Evolutionary conservation across 345 rosid species (phyloP).

Genomic region (Hypericum androsaemum): DNA sequence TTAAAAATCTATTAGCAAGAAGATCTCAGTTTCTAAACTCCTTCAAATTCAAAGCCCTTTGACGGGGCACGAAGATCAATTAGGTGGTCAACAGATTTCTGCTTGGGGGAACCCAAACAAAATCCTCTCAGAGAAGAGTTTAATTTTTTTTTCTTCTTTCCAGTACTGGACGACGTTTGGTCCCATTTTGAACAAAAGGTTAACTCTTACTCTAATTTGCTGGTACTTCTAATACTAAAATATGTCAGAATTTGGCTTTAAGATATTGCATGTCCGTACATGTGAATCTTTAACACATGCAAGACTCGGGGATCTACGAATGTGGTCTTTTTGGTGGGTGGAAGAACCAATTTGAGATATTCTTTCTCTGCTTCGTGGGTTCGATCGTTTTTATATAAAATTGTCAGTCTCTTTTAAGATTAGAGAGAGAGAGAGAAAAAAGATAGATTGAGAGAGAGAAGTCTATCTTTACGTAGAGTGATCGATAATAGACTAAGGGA

Average conservation of each 20-base stretch:
- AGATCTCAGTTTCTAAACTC: too few species aligned
- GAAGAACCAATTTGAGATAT: slow-evolving; percentile 14
- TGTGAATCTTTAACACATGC: slow-evolving; percentile 46
- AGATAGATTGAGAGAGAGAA: background rate
- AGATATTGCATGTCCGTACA: slow-evolving; percentile 55
- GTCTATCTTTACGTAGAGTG: slow-evolving; percentile 38
- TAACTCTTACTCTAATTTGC: slow-evolving; percentile 29
- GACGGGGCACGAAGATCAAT: slow-evolving; percentile 54
- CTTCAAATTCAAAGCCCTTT: slow-evolving; percentile 24
- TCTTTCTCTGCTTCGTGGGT: slow-evolving; percentile 15
- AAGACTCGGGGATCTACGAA: slow-evolving; percentile 78
- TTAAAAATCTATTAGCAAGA: too few species aligned
- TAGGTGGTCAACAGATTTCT: slow-evolving; percentile 57
- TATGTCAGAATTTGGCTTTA: slow-evolving; percentile 31
- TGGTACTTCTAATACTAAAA: slow-evolving; percentile 39
- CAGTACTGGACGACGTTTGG: slow-evolving; percentile 2
- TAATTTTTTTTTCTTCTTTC: slow-evolving; percentile 10
- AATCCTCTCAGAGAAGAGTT: slow-evolving; percentile 18
- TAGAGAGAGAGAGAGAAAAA: too few species aligned
- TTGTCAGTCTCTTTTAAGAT: too few species aligned
- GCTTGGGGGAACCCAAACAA: slow-evolving; percentile 59
- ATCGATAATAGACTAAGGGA: slow-evolving; percentile 27
- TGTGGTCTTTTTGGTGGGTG: slow-evolving; percentile 12
- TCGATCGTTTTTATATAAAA: slow-evolving; percentile 3
- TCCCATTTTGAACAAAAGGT: slow-evolving; percentile 25